These are phyloP conservation scores for Boletus hoseneyae DNA, from an alignment of 1,284 basidiomycete species.

Conservation along the genomic window DNA sequence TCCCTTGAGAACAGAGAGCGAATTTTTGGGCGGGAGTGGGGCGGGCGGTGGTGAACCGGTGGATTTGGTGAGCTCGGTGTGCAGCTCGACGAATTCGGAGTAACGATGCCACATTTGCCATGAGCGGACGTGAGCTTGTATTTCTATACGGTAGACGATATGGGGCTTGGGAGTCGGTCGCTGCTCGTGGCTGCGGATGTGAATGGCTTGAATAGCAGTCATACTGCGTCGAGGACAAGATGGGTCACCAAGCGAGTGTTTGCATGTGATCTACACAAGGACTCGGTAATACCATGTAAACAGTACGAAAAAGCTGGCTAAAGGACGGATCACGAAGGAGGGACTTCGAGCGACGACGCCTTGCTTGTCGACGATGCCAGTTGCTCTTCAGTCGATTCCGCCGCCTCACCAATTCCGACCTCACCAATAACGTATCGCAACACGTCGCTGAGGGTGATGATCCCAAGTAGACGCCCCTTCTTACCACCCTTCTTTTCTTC, in stretches of 20 bases:
- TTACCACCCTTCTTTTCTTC: slow-evolving; percentile 73
- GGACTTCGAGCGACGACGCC: slow-evolving; percentile 14
- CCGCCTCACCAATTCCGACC: slow-evolving; percentile 44
- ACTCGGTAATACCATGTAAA: slow-evolving; percentile 3
- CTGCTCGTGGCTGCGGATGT: slow-evolving; percentile 65
- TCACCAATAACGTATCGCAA: slow-evolving; percentile 82
- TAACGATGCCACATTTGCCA: slow-evolving; percentile 94
- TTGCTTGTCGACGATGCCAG: slow-evolving; percentile 18
- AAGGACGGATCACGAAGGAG: slow-evolving; percentile 9
- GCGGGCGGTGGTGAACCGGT: slow-evolving; percentile 71
- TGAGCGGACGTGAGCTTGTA: slow-evolving; percentile 79
- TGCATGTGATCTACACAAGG: slow-evolving; percentile 20
- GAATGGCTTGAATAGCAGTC: slow-evolving; percentile 73
- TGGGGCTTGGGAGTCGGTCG: slow-evolving; percentile 68
- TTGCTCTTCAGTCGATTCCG: slow-evolving; percentile 31
- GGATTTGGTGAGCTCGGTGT: slow-evolving; percentile 75
- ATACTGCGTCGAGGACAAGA: slow-evolving; percentile 34
- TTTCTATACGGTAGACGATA: slow-evolving; percentile 75
- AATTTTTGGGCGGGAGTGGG: slow-evolving; percentile 78
- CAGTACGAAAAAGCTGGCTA: slow-evolving; percentile 2
- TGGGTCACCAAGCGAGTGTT: slow-evolving; percentile 1
- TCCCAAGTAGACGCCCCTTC: slow-evolving; percentile 83
- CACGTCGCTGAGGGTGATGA: slow-evolving; percentile 91
- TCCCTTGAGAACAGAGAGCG: slow-evolving; percentile 57
- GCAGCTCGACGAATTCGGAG: slow-evolving; percentile 88